Evolutionary conservation across 768 basidiomycete species (phyloP).

Genomic region (Baorangia bicolor): DNA sequence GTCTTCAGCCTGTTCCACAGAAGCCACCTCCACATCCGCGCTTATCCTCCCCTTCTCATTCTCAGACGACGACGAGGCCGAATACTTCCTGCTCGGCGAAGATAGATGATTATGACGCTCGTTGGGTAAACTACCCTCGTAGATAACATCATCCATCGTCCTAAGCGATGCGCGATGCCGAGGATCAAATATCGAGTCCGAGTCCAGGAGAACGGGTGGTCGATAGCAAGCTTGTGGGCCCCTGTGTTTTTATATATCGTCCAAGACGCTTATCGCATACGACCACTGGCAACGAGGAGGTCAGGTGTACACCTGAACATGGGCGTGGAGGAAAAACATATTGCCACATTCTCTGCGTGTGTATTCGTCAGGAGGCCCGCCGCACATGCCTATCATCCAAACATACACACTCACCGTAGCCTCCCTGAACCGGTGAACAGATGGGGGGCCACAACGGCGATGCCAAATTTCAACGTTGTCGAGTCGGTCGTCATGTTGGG

Average conservation of each 20-base stretch:
- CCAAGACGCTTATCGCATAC: slow-evolving; percentile 10
- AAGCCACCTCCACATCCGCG: neutral
- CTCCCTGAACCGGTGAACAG: neutral
- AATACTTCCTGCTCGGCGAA: neutral
- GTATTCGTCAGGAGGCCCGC: neutral
- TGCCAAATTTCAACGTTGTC: neutral
- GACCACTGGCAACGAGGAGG: neutral
- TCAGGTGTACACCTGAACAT: slow-evolving; percentile 1
- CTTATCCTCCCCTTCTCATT: neutral
- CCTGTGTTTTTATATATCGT: neutral
- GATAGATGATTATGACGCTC: neutral
- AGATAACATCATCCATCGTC: neutral
- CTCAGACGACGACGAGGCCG: neutral
- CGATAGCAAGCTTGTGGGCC: neutral
- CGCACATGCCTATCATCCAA: neutral
- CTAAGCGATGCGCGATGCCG: neutral
- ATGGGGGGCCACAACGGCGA: neutral
- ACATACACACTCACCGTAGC: neutral
- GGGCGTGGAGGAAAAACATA: neutral
- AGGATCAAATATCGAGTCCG: neutral
- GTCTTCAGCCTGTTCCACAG: neutral
- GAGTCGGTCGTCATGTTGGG: neutral
- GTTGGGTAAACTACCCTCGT: neutral
- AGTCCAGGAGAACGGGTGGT: neutral
- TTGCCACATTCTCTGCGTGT: neutral